Percentiles rank a stretch among this genome's conserved stretches.
Conservation (phyloP, 2,329 filamentous ascomycete genomes). For the Ceratocystis papillata region DNA sequence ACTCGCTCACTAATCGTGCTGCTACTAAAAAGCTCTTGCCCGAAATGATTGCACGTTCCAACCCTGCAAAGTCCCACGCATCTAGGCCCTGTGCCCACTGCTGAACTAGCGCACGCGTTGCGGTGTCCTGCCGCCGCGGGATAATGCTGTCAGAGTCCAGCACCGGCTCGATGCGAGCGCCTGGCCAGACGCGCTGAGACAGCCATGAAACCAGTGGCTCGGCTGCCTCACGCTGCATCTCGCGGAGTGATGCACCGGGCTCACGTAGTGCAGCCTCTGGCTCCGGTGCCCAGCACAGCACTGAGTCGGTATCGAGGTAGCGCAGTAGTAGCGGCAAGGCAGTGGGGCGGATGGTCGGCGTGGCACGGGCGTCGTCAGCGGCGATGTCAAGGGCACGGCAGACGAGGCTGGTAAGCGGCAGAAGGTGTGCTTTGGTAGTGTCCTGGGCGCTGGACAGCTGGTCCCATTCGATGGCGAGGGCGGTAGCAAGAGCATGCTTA, state of each 20-base stretch:
- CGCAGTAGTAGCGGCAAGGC: constrained; percentile 62
- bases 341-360: constrained; percentile 48
- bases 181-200: constrained; percentile 67
- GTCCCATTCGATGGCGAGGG: constrained; percentile 91
- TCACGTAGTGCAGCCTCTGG: constrained; percentile 38
- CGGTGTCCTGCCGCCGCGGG: constrained; percentile 59
- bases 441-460: constrained; percentile 69
- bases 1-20: constrained; percentile 68
- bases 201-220: constrained; percentile 62
- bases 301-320: constrained; percentile 83
- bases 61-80: constrained; percentile 70
- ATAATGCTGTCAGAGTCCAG: constrained; percentile 68
- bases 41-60: constrained; percentile 74
- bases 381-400: constrained; percentile 75
- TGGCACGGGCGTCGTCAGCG: constrained; percentile 45
- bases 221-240: constrained; percentile 59
- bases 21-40: constrained; percentile 78
- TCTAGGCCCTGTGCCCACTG: constrained; percentile 65
- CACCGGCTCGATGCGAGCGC: constrained; percentile 65
- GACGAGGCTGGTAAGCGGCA: constrained; percentile 76
- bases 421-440: constrained; percentile 73
- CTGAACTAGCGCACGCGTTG: constrained; percentile 64
- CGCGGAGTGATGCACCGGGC: constrained; percentile 45
- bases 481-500: constrained; percentile 72
- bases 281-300: constrained; percentile 74